phyloP scores from a whole-genome alignment of 2,329 filamentous ascomycete species.

The Colletotrichum noveboracense region DNA sequence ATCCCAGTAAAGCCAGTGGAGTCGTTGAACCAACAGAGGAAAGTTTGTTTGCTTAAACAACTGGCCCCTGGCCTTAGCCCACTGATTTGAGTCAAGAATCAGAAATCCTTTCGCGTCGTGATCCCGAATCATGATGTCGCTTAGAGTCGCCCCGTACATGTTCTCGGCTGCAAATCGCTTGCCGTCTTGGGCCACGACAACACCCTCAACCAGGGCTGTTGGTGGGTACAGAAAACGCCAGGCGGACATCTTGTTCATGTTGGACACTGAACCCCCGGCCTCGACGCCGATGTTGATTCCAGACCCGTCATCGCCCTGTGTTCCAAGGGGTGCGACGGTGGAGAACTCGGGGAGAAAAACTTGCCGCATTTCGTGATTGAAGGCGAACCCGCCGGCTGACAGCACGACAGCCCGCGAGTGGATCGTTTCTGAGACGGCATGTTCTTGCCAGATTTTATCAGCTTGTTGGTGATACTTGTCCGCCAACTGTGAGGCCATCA shows the following conservation, averaged over 20 bases:
- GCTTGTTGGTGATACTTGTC: background rate
- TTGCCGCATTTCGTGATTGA: conserved; percentile 6
- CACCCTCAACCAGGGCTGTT: conserved; percentile 8
- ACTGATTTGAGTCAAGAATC: conserved; percentile 18
- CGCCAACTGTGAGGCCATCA: background rate
- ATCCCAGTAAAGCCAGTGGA: background rate
- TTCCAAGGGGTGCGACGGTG: background rate
- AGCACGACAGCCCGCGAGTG: background rate
- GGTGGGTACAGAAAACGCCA: conserved; percentile 16
- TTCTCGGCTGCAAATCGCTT: background rate
- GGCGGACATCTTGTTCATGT: conserved; percentile 11
- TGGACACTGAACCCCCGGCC: background rate
- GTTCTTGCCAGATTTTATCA: background rate
- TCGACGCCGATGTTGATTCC: conserved; percentile 13
- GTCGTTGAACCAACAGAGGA: background rate
- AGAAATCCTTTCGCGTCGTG: conserved; percentile 3
- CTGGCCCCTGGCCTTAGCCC: background rate
- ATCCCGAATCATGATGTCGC: conserved; percentile 4
- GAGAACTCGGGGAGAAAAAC: background rate
- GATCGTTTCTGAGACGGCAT: background rate
- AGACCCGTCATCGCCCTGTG: conserved; percentile 13
- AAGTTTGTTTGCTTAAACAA: conserved; percentile 10
- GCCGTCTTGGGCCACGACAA: conserved; percentile 7
- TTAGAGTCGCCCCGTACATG: conserved; percentile 7
- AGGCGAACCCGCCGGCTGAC: conserved; percentile 12